Evolutionary conservation across 2,329 filamentous ascomycete species (phyloP).

Genomic region (Neonectria faginata): DNA sequence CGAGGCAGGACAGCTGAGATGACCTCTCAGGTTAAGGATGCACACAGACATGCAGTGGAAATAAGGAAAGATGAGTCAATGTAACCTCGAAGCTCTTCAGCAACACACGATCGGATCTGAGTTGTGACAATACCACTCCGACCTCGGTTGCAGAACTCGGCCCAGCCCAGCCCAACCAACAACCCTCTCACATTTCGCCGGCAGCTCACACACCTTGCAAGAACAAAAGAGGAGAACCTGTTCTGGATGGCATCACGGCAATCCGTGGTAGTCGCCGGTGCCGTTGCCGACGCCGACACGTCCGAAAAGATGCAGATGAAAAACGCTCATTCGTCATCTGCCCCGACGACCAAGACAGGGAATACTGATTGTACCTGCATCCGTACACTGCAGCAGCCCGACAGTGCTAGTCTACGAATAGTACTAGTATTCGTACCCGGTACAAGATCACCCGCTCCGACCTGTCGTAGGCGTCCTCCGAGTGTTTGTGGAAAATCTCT

Average conservation of each 20-base stretch:
- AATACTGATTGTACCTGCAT: slow-evolving; percentile 24
- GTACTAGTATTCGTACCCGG: background rate
- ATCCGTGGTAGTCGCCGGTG: background rate
- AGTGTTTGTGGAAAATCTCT: slow-evolving; percentile 12
- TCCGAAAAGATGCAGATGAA: slow-evolving; percentile 8
- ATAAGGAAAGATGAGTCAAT: slow-evolving; percentile 11
- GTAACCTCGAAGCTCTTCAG: slow-evolving; percentile 16
- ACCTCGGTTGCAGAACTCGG: background rate
- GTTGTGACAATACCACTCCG: slow-evolving; percentile 10
- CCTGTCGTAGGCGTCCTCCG: slow-evolving; percentile 27
- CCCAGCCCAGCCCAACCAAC: background rate
- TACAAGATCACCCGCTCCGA: slow-evolving; percentile 5
- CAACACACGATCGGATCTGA: slow-evolving; percentile 1
- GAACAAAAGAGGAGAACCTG: background rate
- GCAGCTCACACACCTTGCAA: background rate
- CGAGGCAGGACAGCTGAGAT: background rate
- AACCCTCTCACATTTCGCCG: background rate
- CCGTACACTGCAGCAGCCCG: background rate
- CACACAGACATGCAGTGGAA: slow-evolving; percentile 4
- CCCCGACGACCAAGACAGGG: background rate
- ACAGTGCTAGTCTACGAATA: too few species aligned
- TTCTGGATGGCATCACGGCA: background rate
- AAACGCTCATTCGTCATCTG: slow-evolving; percentile 7
- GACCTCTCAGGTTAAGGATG: slow-evolving; percentile 16
- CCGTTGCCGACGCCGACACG: slow-evolving; percentile 8